Conservation (phyloP, 2,329 filamentous ascomycete genomes). For the Fusarium transvaalense region DNA sequence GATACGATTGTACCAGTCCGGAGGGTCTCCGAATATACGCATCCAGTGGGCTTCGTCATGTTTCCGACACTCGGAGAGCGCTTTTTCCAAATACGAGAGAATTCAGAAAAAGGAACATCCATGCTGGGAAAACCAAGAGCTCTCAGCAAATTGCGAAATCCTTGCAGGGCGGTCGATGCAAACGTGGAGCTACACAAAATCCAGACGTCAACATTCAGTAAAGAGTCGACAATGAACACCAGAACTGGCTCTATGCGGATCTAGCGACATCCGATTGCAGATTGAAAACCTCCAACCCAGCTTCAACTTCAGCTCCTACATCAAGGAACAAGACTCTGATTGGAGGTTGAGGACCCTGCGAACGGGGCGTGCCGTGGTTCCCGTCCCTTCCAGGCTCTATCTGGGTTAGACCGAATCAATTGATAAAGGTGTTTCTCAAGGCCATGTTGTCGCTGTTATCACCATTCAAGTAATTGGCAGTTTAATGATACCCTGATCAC, state of each 20-base stretch:
- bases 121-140: background rate
- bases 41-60: background rate
- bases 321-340: conserved; percentile 31
- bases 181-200: background rate
- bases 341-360: conserved; percentile 18
- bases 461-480: background rate
- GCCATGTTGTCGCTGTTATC: background rate
- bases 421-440: conserved; percentile 12
- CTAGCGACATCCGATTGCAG: background rate
- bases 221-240: background rate
- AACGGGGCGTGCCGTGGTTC: conserved; percentile 46
- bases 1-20: background rate
- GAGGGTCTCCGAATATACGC: background rate
- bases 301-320: conserved; percentile 16
- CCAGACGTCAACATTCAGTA: background rate
- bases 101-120: background rate
- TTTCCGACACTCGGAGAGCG: background rate
- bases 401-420: conserved; percentile 25
- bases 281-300: background rate
- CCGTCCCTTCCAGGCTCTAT: conserved; percentile 40
- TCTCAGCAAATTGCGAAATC: conserved; percentile 8
- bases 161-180: background rate
- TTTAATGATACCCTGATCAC: background rate
- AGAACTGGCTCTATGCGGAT: background rate
- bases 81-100: background rate